Percentiles rank a stretch among this genome's conserved stretches.
phyloP scores from a whole-genome alignment of 176 grass and related monocot species.

The Canna indica region DNA sequence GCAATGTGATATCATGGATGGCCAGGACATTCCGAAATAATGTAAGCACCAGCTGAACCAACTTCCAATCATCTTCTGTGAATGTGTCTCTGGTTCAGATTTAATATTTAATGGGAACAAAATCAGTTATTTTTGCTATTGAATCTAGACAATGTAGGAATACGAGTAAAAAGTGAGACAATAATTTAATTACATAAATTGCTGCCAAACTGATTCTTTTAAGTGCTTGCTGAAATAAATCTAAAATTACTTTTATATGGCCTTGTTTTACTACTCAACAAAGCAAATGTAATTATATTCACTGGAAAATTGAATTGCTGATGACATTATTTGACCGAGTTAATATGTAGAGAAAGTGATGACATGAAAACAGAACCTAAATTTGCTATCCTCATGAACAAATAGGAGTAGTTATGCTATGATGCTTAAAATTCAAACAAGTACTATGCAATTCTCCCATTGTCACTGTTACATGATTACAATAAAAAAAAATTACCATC shows the following conservation, averaged over 20 bases:
- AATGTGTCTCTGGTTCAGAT: constrained; percentile 52
- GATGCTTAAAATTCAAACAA: too few species aligned
- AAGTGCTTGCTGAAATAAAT: background rate
- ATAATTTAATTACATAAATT: background rate
- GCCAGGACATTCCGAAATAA: constrained; percentile 80
- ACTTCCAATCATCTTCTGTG: constrained; percentile 94
- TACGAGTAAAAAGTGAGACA: background rate
- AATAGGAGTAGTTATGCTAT: too few species aligned
- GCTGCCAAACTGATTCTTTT: background rate
- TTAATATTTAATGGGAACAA: background rate
- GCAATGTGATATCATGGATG: constrained; percentile 80
- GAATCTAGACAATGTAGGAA: background rate
- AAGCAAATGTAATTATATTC: background rate
- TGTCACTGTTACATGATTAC: too few species aligned
- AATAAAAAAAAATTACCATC: too few species aligned
- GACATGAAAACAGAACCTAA: too few species aligned
- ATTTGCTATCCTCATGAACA: too few species aligned
- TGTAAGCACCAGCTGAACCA: constrained; percentile 91
- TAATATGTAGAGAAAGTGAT: too few species aligned
- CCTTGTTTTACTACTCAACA: background rate
- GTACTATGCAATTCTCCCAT: too few species aligned
- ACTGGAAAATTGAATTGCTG: background rate
- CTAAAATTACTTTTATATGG: background rate
- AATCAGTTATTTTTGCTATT: background rate
- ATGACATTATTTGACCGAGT: background rate